Evolutionary conservation across 441 rosid species (phyloP), one percentile per base, ranked within the genome.

Genomic region (Pelargonium fulgidum): DNA sequence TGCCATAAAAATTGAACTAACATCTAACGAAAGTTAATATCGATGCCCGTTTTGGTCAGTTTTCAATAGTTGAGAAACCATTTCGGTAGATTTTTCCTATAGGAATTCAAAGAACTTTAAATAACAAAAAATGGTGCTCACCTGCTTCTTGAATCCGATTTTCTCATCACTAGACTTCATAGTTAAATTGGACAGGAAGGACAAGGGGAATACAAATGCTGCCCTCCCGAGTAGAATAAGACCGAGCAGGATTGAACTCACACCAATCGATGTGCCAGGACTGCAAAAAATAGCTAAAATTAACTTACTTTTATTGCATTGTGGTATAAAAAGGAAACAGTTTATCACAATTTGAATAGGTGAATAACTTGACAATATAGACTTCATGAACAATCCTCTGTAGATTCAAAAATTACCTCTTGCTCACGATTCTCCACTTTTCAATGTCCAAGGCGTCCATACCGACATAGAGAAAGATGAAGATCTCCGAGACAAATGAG

Each of bases 371-470:
- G 10, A 56, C n/a, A 20, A 29, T 4, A 10, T 12, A 48, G 17
- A 29, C 0, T 22, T 11, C 65, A 16, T 29, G 61, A 24, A 59
- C 26, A 17, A 5, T 58, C 61, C 52, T 17, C 8, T 45, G 47
- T 13, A 66, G 62, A 36, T 82, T 80, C 14, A 48, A 11, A 48
- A 56, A 19, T 19, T 70, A 92, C 98, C 94, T 94, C 68, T 85
- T 77, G 13, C 93, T 90, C 52, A 87, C 88, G 58, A 80, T 83
- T 52, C 74, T 79, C 99, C 99, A 92, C 78, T 90, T 94, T 78
- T 92, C 97, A 0, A 94, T 92, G 73, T 94, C 98, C 62, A 94
- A 75, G 70, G 99, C 97, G 48, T 93, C 99, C 99, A 93, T 93
- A 62, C 99, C 99, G 78, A 94, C 99, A 74, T 92, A 94, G 65